Base-by-base conservation (phyloP, 2,329 filamentous ascomycete genomes). In the Epichloe aotearoae region DNA sequence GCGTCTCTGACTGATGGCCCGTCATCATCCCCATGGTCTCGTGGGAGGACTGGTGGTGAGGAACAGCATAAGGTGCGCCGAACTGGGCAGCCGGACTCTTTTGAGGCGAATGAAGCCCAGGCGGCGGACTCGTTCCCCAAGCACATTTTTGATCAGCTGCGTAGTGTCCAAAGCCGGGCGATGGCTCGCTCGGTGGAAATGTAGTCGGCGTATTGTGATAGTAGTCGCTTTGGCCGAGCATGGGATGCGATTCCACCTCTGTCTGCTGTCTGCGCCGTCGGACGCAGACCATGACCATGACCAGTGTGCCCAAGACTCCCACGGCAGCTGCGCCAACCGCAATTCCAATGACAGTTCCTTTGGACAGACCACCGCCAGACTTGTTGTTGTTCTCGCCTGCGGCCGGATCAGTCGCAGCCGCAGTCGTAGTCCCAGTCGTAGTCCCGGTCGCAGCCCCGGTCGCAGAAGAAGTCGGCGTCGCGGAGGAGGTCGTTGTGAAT, bases 331-430 rank as follows among this genome's bases (percentile, higher is more conserved):
- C 61, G 11, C 69, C 71, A 0, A 69, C 63, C 5, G 66, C 69
- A 10, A 74, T 62, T 10, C 68, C 71, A 42, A 70, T 62, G 19
- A 66, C 70, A 4, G 64, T 62, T 5, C 61, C 62, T 0, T 62
- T 66, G 4, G 66, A 64, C 12, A 73, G 61, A 8, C 59, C 54
- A 5, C 5, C 19, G 8, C 3, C n/a, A 12, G 44, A 37, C 30
- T 42, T 43, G 33, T 20, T 47, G 26, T 47, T 47, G 26, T 47
- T 30, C 17, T 20, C 6, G 36, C 30, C 20, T 15, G 30, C 11
- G 4, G 30, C 44, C 19, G n/a, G 33, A 3, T 15, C 11, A 10
- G 46, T 38, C 5, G 33, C 56, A 5, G 26, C 8, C 26, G 26
- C 7, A 8, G 23, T 1, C 23, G 23, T n/a, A n/a, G n/a, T n/a